These are phyloP conservation scores for Candida multigemmis DNA, from an alignment of 805 yeast species.

Conservation along the genomic window DNA sequence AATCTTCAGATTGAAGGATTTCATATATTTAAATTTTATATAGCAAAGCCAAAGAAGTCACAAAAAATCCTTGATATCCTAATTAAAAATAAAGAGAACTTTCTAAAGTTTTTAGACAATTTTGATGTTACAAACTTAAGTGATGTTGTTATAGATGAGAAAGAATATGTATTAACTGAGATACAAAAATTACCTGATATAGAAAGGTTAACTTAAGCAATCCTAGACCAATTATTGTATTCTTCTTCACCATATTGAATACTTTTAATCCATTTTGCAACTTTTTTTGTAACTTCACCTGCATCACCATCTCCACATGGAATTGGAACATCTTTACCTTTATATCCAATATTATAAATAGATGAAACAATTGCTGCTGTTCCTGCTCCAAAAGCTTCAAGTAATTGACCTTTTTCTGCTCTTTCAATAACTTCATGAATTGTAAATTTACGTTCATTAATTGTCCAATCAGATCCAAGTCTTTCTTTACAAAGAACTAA, in stretches of 20 bases:
- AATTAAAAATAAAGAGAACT: conserved; percentile 72
- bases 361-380: conserved; percentile 98
- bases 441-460: conserved; percentile 76
- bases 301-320: conserved; percentile 79
- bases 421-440: conserved; percentile 73
- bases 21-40: conserved; percentile 87
- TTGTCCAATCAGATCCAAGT: conserved; percentile 65
- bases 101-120: conserved; percentile 57
- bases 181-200: conserved; percentile 66
- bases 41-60: conserved; percentile 90
- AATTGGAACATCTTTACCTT: conserved; percentile 61
- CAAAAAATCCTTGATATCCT: conserved; percentile 74
- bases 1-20: conserved; percentile 88
- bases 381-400: conserved; percentile 96
- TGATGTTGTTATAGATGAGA: conserved; percentile 68
- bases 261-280: conserved; percentile 79
- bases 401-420: conserved; percentile 70
- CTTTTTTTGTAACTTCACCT: conserved; percentile 69
- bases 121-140: conserved; percentile 58
- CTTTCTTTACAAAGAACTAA: conserved; percentile 68
- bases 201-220: conserved; percentile 21
- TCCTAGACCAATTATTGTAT: conserved; percentile 45
- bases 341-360: conserved; percentile 78
- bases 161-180: conserved; percentile 68
- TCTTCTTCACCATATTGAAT: conserved; percentile 84